Evolutionary conservation across 768 basidiomycete genomes (phyloP).

Genomic region (Hirschioporus abietinus): DNA sequence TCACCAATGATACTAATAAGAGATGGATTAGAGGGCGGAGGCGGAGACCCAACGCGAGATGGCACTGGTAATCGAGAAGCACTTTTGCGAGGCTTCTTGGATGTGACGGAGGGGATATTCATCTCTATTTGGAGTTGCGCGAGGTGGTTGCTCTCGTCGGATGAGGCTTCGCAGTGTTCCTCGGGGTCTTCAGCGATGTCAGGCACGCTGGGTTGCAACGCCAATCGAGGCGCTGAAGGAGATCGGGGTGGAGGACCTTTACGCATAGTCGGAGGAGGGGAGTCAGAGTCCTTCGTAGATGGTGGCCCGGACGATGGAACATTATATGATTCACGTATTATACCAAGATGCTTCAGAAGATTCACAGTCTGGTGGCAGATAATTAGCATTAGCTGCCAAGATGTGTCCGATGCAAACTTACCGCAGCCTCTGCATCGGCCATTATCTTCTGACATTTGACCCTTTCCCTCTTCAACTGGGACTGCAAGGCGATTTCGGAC

Average conservation of each 20-base stretch:
- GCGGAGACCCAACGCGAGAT: background rate
- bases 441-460: slow-evolving; percentile 71
- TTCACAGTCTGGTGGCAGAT: slow-evolving; percentile 38
- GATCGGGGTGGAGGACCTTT: background rate
- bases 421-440: slow-evolving; percentile 69
- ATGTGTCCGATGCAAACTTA: slow-evolving; percentile 27
- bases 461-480: slow-evolving; percentile 75
- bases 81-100: background rate
- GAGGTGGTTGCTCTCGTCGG: background rate
- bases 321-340: slow-evolving; percentile 59
- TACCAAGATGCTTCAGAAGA: slow-evolving; percentile 59
- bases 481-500: slow-evolving; percentile 68
- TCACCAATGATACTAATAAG: slow-evolving; percentile 14
- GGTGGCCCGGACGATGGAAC: slow-evolving; percentile 29
- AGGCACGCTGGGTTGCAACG: slow-evolving; percentile 1
- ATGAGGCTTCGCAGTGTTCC: background rate
- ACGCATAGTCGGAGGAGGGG: slow-evolving; percentile 26
- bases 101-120: background rate
- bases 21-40: background rate
- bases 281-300: slow-evolving; percentile 32
- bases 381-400: background rate
- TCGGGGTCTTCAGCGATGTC: slow-evolving; percentile 3
- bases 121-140: background rate
- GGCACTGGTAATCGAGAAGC: slow-evolving; percentile 1
- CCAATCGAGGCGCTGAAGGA: background rate